A percentile compares a stretch with the other conserved stretches of the same genome.
Evolutionary conservation across 2,329 filamentous ascomycete genomes (phyloP).

Genomic region (Aspergillus pseudotamarii): DNA sequence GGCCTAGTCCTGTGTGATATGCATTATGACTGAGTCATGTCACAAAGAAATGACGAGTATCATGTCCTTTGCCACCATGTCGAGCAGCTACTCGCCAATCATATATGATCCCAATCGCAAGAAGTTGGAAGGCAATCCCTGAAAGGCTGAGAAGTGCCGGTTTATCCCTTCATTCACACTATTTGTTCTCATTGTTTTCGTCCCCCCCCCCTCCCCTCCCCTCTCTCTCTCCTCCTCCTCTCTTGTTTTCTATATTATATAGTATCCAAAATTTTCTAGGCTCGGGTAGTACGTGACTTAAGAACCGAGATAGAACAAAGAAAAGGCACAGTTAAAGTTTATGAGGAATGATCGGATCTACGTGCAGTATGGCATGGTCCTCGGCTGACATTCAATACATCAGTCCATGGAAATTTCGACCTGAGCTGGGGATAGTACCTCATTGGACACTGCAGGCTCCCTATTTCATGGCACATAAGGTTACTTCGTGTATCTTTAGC

Average conservation of each 20-base stretch:
- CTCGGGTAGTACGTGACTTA: background rate
- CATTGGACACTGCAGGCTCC: background rate
- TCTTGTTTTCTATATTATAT: background rate
- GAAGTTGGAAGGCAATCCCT: background rate
- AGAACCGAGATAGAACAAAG: slow-evolving; percentile 1
- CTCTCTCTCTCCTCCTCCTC: background rate
- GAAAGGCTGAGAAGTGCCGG: background rate
- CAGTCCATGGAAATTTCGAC: background rate
- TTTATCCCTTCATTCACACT: background rate
- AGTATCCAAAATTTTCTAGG: background rate
- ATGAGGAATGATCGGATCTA: slow-evolving; percentile 2
- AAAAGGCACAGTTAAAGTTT: background rate
- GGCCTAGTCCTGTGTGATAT: background rate
- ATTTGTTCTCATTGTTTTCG: background rate
- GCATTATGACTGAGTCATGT: background rate
- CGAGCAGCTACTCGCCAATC: background rate
- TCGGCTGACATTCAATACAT: background rate
- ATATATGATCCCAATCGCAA: background rate
- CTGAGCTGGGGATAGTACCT: slow-evolving; percentile 1
- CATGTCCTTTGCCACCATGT: background rate
- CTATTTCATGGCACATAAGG: background rate
- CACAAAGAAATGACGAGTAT: background rate
- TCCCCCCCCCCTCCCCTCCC: background rate
- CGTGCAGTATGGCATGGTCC: slow-evolving; percentile 4
- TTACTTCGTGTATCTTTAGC: background rate